Conservation (phyloP, 176 grass and related monocot genomes). For the Carex littledalei region DNA sequence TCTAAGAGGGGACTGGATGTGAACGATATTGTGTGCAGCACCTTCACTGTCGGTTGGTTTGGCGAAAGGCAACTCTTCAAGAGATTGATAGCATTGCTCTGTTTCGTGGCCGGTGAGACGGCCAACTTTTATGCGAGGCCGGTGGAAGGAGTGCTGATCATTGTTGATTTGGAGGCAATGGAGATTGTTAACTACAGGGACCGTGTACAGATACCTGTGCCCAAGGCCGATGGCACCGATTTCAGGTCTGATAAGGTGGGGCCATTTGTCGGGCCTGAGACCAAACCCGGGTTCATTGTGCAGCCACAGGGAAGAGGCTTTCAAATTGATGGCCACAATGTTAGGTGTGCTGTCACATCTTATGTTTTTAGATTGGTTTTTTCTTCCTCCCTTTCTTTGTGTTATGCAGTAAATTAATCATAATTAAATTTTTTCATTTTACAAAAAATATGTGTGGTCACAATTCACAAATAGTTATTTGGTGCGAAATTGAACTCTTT, state of each 20-base stretch:
- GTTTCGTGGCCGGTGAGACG: conserved; percentile 41
- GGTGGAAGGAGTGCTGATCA: conserved; percentile 51
- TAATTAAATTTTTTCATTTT: neutral
- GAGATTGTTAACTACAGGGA: conserved; percentile 55
- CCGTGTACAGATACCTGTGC: conserved; percentile 37
- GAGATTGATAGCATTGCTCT: conserved; percentile 43
- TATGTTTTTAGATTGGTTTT: neutral
- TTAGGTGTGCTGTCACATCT: conserved; percentile 30
- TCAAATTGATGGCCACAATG: conserved; percentile 40
- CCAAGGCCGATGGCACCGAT: conserved; percentile 50
- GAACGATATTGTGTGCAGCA: conserved; percentile 44
- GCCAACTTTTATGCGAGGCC: conserved; percentile 55
- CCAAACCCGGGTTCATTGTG: conserved; percentile 23
- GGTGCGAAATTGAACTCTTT: neutral
- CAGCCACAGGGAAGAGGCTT: conserved; percentile 46
- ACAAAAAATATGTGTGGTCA: neutral
- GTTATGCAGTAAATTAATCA: neutral
- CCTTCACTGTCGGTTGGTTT: conserved; percentile 58
- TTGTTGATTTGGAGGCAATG: conserved; percentile 66
- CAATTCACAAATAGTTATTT: neutral
- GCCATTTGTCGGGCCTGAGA: conserved; percentile 9
- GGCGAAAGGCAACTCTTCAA: neutral
- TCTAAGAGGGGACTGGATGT: conserved; percentile 25
- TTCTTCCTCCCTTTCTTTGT: neutral
- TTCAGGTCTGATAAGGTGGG: conserved; percentile 33